phyloP scores from a whole-genome alignment of 768 basidiomycete genomes.

The Leccinum olivaceopallidum region DNA sequence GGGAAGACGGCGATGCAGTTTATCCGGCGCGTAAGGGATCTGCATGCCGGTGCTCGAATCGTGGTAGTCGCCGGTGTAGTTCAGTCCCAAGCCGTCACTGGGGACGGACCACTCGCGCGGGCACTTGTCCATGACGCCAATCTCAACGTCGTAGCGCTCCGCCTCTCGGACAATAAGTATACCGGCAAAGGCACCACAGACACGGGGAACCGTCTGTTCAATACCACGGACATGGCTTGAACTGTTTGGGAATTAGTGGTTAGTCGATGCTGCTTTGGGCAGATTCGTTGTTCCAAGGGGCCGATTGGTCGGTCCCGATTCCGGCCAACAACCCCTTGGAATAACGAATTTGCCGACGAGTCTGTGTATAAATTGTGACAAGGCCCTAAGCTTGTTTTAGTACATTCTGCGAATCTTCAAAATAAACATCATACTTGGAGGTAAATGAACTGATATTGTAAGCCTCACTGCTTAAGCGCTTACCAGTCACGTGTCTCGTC shows the following conservation, averaged over 20 bases:
- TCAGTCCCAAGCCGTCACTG: slow-evolving; percentile 16
- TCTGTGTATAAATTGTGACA: no score
- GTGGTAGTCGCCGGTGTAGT: slow-evolving; percentile 16
- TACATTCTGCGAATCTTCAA: no score
- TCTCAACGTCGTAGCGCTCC: slow-evolving; percentile 14
- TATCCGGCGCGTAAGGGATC: slow-evolving; percentile 12
- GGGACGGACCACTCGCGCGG: slow-evolving; percentile 12
- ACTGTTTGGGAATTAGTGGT: slow-evolving; percentile 7
- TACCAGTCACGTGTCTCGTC: no score
- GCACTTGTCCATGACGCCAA: slow-evolving; percentile 15
- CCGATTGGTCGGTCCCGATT: no score
- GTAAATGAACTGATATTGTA: no score
- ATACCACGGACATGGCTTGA: slow-evolving; percentile 12
- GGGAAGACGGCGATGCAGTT: slow-evolving; percentile 17
- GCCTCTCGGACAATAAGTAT: slow-evolving; percentile 17
- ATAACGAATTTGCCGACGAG: no score
- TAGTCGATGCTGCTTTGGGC: no score
- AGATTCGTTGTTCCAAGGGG: no score
- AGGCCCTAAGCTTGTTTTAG: no score
- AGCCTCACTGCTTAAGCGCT: no score
- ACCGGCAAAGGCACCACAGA: slow-evolving; percentile 17
- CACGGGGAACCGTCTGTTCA: slow-evolving; percentile 18
- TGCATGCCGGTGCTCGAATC: slow-evolving; percentile 16
- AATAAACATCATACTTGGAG: no score
- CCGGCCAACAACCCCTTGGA: no score